Evolutionary conservation across 1,284 basidiomycete genomes (phyloP), one percentile per base, ranked within the genome.

Genomic region (Apiotrichum montevideense): DNA sequence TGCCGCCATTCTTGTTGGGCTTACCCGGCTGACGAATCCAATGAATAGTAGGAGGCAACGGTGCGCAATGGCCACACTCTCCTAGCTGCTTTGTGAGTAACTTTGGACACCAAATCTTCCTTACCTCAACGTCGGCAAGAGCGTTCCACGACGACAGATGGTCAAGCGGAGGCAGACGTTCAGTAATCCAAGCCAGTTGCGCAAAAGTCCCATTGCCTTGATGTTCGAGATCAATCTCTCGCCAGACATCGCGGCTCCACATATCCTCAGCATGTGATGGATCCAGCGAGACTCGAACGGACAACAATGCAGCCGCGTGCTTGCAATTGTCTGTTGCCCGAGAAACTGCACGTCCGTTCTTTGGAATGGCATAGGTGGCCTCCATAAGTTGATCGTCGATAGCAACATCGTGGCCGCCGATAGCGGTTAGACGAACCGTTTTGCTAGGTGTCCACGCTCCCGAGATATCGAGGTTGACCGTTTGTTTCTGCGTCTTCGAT

Each of bases 111-210:
- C 21, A 21, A 21, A 21, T 39, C 37, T 39, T 39, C 37, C 37
- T 39, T 39, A 69, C 65, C 35, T 67, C 63, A 10, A 62, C 56
- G 3, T 64, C 62, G 0, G 61, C 77, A 6, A 78, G 67, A 53
- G 84, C 81, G 82, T 87, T 91, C 53, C 82, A 79, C 32, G 77
- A 77, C 63, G 87, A 82, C 55, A 81, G 78, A 29, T 83, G 83
- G 41, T 87, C 83, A 56, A 89, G 82, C 57, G 85, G 82, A 4
- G 88, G 85, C 57, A 93, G 81, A 52, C 90, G 84, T 68, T 93
- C 89, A 13, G 90, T 80, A 35, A 95, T 79, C 91, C 92, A 96
- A 0, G 90, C 87, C 7, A 94, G 72, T 6, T 85, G 80, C 62
- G 84, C 84, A 79, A 92, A 94, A 0, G 85, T 87, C 2, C 83